phyloP scores from a whole-genome alignment of 768 basidiomycete genomes.

The Phlebiopsis flavidoalba region DNA sequence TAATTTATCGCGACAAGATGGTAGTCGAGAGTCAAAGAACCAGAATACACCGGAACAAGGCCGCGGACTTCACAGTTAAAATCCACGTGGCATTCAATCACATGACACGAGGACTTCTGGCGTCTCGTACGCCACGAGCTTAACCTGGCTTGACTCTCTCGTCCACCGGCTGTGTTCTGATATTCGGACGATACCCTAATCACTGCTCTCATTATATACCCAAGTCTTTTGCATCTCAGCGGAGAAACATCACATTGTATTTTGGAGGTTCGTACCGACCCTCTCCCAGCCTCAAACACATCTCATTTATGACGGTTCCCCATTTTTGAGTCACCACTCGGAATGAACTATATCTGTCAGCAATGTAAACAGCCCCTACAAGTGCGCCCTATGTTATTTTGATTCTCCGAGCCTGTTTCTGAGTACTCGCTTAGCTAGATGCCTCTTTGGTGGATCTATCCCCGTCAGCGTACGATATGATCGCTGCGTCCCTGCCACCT shows the following conservation, averaged over 20 bases:
- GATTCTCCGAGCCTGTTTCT: background rate
- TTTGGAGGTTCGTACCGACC: background rate
- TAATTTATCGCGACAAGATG: background rate
- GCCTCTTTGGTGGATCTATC: constrained; percentile 85
- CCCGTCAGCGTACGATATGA: constrained; percentile 84
- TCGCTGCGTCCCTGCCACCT: constrained; percentile 62
- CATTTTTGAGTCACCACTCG: background rate
- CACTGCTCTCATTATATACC: too few relatives aligned
- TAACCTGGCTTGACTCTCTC: too few relatives aligned
- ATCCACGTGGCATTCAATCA: background rate
- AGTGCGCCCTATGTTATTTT: constrained; percentile 33
- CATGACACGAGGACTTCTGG: background rate
- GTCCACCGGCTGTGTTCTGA: too few relatives aligned
- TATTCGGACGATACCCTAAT: too few relatives aligned
- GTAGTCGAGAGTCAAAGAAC: background rate
- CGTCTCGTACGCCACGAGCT: too few relatives aligned
- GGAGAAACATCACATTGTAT: background rate
- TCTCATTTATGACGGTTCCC: background rate
- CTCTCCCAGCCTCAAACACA: background rate
- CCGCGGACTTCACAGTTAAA: background rate
- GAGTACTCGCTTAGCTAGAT: constrained; percentile 53
- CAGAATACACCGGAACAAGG: background rate
- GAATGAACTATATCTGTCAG: constrained; percentile 62
- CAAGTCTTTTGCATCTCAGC: too few relatives aligned
- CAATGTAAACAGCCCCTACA: constrained; percentile 91